These are phyloP conservation scores for Barbatosphaeria neglecta DNA, from an alignment of 495 filamentous ascomycete genomes.

Conservation along the genomic window DNA sequence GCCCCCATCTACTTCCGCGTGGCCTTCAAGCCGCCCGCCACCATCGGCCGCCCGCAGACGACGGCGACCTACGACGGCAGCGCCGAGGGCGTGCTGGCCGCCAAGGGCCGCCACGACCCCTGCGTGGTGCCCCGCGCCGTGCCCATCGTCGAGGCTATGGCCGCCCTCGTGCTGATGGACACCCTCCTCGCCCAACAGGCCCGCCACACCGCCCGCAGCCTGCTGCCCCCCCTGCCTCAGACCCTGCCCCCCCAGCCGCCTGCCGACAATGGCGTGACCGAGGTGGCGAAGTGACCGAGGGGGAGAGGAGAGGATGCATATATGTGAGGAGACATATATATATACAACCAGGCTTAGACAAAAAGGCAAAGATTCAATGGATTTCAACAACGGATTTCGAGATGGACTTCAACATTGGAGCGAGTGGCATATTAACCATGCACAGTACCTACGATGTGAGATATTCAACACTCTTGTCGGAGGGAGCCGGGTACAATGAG, in stretches of 20 bases:
- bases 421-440: too few relatives aligned
- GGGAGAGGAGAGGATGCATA: neutral
- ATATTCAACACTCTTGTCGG: too few relatives aligned
- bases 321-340: too few relatives aligned
- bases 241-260: conserved; percentile 12
- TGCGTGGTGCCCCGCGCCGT: conserved; percentile 91
- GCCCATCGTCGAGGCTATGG: conserved; percentile 96
- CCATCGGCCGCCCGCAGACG: conserved; percentile 82
- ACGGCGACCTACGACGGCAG: conserved; percentile 69
- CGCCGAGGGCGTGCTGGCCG: conserved; percentile 66
- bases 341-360: neutral
- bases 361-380: neutral
- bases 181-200: conserved; percentile 79
- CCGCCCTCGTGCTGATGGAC: conserved; percentile 82
- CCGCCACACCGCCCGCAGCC: conserved; percentile 43
- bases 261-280: conserved; percentile 16
- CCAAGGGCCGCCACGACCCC: conserved; percentile 93
- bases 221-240: conserved; percentile 37
- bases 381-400: too few relatives aligned
- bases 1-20: conserved; percentile 91
- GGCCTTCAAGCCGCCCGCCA: conserved; percentile 91
- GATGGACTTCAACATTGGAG: too few relatives aligned
- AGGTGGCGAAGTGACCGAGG: conserved; percentile 1
- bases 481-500: too few relatives aligned
- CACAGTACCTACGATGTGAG: too few relatives aligned